Evolutionary conservation across 2,329 filamentous ascomycete species (phyloP), one percentile per base, ranked within the genome.

Genomic region (Xylariaceae sp.): DNA sequence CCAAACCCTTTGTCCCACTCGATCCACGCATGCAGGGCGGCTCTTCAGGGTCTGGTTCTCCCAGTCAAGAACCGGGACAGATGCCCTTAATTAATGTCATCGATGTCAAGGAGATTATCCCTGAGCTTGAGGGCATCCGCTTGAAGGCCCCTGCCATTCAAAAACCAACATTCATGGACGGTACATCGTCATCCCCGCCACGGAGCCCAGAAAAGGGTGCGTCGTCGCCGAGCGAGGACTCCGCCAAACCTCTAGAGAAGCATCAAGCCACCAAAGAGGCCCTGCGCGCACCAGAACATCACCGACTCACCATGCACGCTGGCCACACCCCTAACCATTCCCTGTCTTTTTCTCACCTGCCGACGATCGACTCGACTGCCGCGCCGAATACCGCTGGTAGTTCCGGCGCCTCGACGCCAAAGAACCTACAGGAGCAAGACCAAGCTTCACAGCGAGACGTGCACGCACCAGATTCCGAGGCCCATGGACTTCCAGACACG

Each of bases 301-400:
- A 66, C 39, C 70, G 80, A 36, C 71, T 82, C 33, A 80, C 72
- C 0, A 77, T 83, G 72, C 75, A 83, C 59, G 80, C 80, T 17
- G 80, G 80, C 1, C 80, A 83, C 60, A 83, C 80, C 2, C 80
- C 80, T 6, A 82, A 73, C 40, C 79, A 82, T 57, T 70, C 67
- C 3, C 60, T 69, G 19, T 80, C 77, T 1, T 64, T 80, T 10
- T 79, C 79, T 4, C 62, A 73, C 2, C 62, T 79, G 14, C 67
- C 69, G 5, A 74, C 72, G 8, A 64, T 69, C 37, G 64, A 66
- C 7, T 68, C 69, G 11, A 73, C 72, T 2, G 67, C 63, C 10
- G 62, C 58, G 14, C 56, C 60, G 6, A 72, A 71, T 25, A 67
- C 65, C 12, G 64, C 65, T 32, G 63, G 58, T 47, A 70, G 67